phyloP scores from a whole-genome alignment of 108 stramenopile species.

The Cyclostephanos invisitatus region DNA sequence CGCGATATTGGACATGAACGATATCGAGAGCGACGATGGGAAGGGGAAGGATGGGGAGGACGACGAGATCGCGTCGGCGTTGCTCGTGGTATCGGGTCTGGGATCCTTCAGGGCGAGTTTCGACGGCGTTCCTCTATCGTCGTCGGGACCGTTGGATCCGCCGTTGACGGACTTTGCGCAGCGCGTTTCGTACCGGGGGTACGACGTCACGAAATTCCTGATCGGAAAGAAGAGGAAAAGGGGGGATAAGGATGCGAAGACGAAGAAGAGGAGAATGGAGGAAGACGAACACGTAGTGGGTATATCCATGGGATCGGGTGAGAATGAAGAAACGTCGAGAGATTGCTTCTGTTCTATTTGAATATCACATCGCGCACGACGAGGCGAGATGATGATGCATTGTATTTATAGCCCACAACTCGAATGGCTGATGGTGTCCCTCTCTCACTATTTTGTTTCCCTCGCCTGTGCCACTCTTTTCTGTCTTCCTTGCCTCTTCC shows the following conservation, averaged over 20 bases:
- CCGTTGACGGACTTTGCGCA: slow-evolving; percentile 57
- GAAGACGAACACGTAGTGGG: slow-evolving; percentile 41
- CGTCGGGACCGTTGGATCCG: slow-evolving; percentile 54
- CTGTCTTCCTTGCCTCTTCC: neutral
- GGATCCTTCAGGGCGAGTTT: slow-evolving; percentile 50
- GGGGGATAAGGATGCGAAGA: neutral
- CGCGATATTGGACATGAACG: slow-evolving; percentile 8
- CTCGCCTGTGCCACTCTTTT: neutral
- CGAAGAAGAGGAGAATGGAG: neutral
- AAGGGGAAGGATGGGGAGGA: neutral
- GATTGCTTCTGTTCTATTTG: neutral
- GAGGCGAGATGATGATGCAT: neutral
- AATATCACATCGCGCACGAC: neutral
- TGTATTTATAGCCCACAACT: neutral
- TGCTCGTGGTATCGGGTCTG: slow-evolving; percentile 49
- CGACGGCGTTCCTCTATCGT: slow-evolving; percentile 47
- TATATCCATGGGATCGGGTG: slow-evolving; percentile 39
- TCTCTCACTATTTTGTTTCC: neutral
- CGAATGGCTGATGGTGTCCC: neutral
- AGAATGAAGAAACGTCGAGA: neutral
- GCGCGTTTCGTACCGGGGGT: slow-evolving; percentile 54
- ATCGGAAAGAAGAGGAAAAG: neutral
- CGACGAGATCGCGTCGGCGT: slow-evolving; percentile 38
- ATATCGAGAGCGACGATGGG: neutral
- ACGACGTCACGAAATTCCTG: slow-evolving; percentile 46